Evolutionary conservation across 768 basidiomycete genomes (phyloP).

Genomic region (Coprinellus micaceus): DNA sequence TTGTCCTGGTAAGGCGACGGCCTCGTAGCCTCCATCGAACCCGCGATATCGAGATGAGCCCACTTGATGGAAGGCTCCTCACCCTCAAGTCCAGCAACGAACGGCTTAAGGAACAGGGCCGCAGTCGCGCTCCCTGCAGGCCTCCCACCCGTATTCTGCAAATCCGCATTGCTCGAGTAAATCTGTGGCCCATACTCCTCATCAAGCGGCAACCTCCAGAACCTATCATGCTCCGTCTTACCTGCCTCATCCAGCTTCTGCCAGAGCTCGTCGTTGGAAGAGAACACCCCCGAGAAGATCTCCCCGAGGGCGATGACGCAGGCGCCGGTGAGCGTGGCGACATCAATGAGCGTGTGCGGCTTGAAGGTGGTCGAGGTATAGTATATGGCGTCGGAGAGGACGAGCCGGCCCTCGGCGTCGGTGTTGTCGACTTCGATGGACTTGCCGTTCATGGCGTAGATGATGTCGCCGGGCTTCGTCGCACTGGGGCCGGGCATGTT

Average conservation of each 20-base stretch:
- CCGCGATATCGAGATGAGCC: slow-evolving; percentile 87
- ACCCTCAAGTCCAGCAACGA: slow-evolving; percentile 70
- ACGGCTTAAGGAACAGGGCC: slow-evolving; percentile 82
- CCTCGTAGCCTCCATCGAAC: slow-evolving; percentile 66
- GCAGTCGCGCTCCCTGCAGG: slow-evolving; percentile 75
- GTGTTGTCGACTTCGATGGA: slow-evolving; percentile 86
- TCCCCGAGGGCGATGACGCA: slow-evolving; percentile 74
- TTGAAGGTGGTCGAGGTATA: slow-evolving; percentile 76
- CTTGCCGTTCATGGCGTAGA: slow-evolving; percentile 88
- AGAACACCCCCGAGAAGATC: slow-evolving; percentile 74
- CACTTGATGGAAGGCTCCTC: slow-evolving; percentile 62
- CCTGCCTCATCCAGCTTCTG: slow-evolving; percentile 63
- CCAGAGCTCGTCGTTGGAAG: slow-evolving; percentile 78
- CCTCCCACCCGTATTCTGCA: slow-evolving; percentile 77
- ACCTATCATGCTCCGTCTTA: slow-evolving; percentile 70
- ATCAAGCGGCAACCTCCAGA: slow-evolving; percentile 90
- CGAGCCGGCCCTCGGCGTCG: slow-evolving; percentile 76
- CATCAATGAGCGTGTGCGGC: slow-evolving; percentile 80
- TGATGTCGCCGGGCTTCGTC: slow-evolving; percentile 84
- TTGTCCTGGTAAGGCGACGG: slow-evolving; percentile 60
- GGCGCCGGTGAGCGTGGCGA: slow-evolving; percentile 83
- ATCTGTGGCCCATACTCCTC: slow-evolving; percentile 80
- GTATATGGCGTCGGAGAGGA: slow-evolving; percentile 80
- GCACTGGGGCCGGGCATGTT: slow-evolving; percentile 77
- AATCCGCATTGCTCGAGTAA: slow-evolving; percentile 71